Percentiles rank a stretch among this genome's conserved stretches.
Evolutionary conservation across 306 rosid species (phyloP).

Genomic region (Notholithocarpus densiflorus): DNA sequence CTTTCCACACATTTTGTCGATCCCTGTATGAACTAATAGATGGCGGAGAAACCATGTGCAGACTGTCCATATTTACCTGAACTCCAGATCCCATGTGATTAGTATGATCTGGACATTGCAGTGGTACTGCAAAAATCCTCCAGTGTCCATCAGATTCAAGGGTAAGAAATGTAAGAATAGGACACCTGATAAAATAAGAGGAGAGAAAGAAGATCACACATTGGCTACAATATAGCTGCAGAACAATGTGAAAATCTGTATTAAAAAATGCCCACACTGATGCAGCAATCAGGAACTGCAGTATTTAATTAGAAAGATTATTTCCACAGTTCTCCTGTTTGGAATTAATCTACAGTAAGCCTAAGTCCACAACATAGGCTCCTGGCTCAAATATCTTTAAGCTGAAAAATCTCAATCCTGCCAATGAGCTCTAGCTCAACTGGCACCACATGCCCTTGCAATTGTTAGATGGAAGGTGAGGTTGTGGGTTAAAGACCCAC

Average conservation of each 20-base stretch:
- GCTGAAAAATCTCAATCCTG: not conserved
- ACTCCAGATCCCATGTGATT: slow-evolving; percentile 27
- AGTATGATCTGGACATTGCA: slow-evolving; percentile 32
- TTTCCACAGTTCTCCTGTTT: not conserved
- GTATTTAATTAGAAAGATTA: not conserved
- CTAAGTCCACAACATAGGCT: not conserved
- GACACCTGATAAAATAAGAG: slow-evolving; percentile 46
- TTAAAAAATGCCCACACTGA: not conserved
- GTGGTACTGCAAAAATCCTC: slow-evolving; percentile 53
- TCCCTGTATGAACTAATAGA: slow-evolving; percentile 46
- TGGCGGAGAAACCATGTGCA: slow-evolving; percentile 52
- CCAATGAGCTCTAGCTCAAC: too few species aligned
- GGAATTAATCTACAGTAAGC: not conserved
- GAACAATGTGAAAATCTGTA: not conserved
- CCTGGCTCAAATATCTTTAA: not conserved
- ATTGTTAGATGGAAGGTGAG: too few species aligned
- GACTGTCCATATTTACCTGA: slow-evolving; percentile 46
- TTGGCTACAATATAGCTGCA: too few species aligned
- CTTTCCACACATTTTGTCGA: slow-evolving; percentile 37
- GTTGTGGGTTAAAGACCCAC: too few species aligned
- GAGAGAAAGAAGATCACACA: not conserved
- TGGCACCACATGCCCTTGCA: too few species aligned
- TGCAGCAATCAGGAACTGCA: not conserved
- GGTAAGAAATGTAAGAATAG: slow-evolving; percentile 40
- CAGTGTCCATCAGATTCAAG: slow-evolving; percentile 49